These are phyloP conservation scores for Gnetum montanum DNA, from an alignment of 75 land plant genomes.

Conservation along the genomic window DNA sequence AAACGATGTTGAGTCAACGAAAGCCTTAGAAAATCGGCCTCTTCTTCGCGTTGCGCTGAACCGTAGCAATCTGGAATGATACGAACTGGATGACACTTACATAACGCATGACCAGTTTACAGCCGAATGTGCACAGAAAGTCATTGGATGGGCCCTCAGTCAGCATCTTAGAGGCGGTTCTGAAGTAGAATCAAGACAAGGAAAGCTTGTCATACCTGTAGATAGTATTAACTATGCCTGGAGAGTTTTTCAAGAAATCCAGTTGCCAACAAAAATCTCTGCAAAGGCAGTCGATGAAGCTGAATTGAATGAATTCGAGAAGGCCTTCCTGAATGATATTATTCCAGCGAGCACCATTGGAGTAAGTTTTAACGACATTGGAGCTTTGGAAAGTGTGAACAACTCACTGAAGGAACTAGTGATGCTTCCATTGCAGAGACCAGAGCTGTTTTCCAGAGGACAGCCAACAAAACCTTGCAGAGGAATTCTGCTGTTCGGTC, in stretches of 20 bases:
- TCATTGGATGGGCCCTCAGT: slow-evolving; percentile 79
- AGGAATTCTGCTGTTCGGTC: slow-evolving; percentile 85
- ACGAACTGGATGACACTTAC: no score
- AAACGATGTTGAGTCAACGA: no score
- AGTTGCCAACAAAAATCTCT: slow-evolving; percentile 37
- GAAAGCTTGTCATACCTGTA: slow-evolving; percentile 37
- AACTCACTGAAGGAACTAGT: slow-evolving; percentile 86
- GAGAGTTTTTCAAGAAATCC: slow-evolving; percentile 39
- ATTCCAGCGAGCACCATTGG: slow-evolving; percentile 90
- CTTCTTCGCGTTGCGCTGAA: no score
- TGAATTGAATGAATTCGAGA: slow-evolving; percentile 65
- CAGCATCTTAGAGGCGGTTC: slow-evolving; percentile 35
- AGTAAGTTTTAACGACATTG: slow-evolving; percentile 87
- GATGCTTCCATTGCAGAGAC: slow-evolving; percentile 92
- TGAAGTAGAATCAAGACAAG: slow-evolving; percentile 22
- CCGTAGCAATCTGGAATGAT: no score
- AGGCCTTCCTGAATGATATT: slow-evolving; percentile 66
- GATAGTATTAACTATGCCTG: slow-evolving; percentile 63
- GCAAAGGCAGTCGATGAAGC: slow-evolving; percentile 59
- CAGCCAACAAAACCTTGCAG: slow-evolving; percentile 90
- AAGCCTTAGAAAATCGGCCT: no score
- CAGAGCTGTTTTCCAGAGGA: slow-evolving; percentile 79
- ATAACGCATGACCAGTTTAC: background rate
- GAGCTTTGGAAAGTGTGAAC: slow-evolving; percentile 84
- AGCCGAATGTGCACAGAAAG: slow-evolving; percentile 52